Evolutionary conservation across 2,329 filamentous ascomycete genomes (phyloP), one percentile per base, ranked within the genome.

Genomic region (Fusarium redolens): DNA sequence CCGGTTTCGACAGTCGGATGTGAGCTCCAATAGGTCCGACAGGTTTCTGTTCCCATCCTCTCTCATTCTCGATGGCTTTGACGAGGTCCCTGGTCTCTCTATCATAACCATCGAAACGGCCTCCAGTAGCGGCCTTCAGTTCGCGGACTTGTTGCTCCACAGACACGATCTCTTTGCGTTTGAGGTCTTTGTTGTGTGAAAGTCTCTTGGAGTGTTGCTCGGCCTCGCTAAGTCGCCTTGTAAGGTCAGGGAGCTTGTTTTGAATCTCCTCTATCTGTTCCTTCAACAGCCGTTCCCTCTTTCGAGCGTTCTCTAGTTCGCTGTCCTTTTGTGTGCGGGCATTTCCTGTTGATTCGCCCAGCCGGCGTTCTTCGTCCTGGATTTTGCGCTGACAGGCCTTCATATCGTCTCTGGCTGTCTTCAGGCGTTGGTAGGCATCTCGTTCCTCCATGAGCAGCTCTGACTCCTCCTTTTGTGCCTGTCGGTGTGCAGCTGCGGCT

Each of bases 21-120:
- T 96, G 89, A 30, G 90, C 85, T 35, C 95, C 96, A 18, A 98
- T 85, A 1, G 96, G 96, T 0, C 96, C 96, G 38, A 98, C 85
- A 4, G 96, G 96, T 69, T 88, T 91, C 47, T 88, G 84, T 30
- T 85, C 84, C 78, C 97, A 98, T 0, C 90, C 86, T 5, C 71
- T 81, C 64, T 97, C 93, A n/a, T 85, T 83, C 10, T 90, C 86
- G 68, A 98, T 93, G n/a, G 87, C 87, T 59, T 83, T 85, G 11
- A 97, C 82, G 6, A 98, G 87, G 4, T 85, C 82, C 2, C 87
- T 85, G 76, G 97, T 88, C 44, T 87, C 87, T 2, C 81, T 80
- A 45, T 91, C 89, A 76, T 92, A 98, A 0, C 88, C 92, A 64
- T 87, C 88, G 48, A 89, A 88, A 54, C 87, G 87, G 54, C 90